Evolutionary conservation across 2,329 filamentous ascomycete species (phyloP).

Genomic region (Berkeleyomyces basicola): DNA sequence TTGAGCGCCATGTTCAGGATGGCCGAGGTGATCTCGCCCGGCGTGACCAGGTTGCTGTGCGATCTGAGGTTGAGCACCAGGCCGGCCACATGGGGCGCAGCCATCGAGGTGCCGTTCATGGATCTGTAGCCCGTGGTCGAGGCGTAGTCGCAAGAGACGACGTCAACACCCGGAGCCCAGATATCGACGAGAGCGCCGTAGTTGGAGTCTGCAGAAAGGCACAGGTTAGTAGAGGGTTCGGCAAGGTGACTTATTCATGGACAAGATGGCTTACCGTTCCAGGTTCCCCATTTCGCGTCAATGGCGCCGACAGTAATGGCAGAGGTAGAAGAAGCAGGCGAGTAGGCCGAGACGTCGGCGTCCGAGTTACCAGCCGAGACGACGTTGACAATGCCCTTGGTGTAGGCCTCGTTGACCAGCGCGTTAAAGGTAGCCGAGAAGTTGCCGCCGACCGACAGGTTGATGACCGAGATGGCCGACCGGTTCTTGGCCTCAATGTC

Average conservation of each 20-base stretch:
- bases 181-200: slow-evolving; percentile 28
- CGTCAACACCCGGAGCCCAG: slow-evolving; percentile 27
- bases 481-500: slow-evolving; percentile 20
- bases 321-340: slow-evolving; percentile 17
- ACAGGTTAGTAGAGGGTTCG: neutral
- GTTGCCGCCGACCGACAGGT: slow-evolving; percentile 25
- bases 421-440: slow-evolving; percentile 12
- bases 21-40: slow-evolving; percentile 1
- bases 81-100: slow-evolving; percentile 16
- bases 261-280: slow-evolving; percentile 17
- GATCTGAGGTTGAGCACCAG: slow-evolving; percentile 11
- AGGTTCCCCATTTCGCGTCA: slow-evolving; percentile 20
- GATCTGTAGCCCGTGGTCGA: slow-evolving; percentile 21
- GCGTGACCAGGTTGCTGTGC: neutral
- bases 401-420: slow-evolving; percentile 17
- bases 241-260: neutral
- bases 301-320: slow-evolving; percentile 20
- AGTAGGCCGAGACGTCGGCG: slow-evolving; percentile 10
- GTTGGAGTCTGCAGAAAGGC: slow-evolving; percentile 24
- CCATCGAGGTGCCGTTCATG: slow-evolving; percentile 36
- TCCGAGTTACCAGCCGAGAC: slow-evolving; percentile 19
- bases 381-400: slow-evolving; percentile 24
- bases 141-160: slow-evolving; percentile 29
- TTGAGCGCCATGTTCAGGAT: slow-evolving; percentile 2
- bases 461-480: slow-evolving; percentile 24